Evolutionary conservation across 441 rosid genomes (phyloP).

Genomic region (Theobroma grandiflorum): DNA sequence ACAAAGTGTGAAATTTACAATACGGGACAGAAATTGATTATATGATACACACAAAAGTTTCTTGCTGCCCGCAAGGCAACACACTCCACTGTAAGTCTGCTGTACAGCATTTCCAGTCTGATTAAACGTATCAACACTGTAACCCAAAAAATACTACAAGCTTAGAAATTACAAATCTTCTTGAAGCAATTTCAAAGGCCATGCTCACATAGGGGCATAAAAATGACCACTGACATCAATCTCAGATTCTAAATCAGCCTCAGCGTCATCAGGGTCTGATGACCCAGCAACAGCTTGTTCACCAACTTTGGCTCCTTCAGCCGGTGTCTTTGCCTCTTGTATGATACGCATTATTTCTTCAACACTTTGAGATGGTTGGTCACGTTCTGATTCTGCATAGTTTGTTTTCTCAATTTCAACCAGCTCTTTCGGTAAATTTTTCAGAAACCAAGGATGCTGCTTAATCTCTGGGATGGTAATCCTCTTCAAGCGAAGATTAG

Average conservation of each 20-base stretch:
- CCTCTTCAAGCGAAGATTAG: slow-evolving; percentile 46
- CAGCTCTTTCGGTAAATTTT: slow-evolving; percentile 63
- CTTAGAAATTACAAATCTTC: neutral
- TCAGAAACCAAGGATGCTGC: slow-evolving; percentile 73
- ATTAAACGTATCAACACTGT: slow-evolving; percentile 1
- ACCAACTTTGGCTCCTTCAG: slow-evolving; percentile 42
- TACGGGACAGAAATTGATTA: neutral
- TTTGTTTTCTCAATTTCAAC: slow-evolving; percentile 61
- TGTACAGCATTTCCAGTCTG: slow-evolving; percentile 22
- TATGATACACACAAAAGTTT: slow-evolving; percentile 8
- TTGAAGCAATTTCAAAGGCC: neutral
- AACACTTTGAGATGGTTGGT: slow-evolving; percentile 56
- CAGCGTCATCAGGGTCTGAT: slow-evolving; percentile 46
- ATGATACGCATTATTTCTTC: slow-evolving; percentile 64
- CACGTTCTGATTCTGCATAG: slow-evolving; percentile 32
- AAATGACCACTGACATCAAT: slow-evolving; percentile 53
- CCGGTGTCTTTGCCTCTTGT: slow-evolving; percentile 56
- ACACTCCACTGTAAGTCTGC: slow-evolving; percentile 7
- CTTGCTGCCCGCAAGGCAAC: neutral
- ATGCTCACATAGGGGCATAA: slow-evolving; percentile 22
- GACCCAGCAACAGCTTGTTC: slow-evolving; percentile 40
- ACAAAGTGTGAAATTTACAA: neutral
- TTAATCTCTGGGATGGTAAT: slow-evolving; percentile 69
- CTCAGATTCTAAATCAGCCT: slow-evolving; percentile 56
- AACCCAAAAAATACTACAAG: neutral